These are phyloP conservation scores for Phyllosticta paracitricarpa DNA, from an alignment of 2,329 filamentous ascomycete species.

Conservation along the genomic window DNA sequence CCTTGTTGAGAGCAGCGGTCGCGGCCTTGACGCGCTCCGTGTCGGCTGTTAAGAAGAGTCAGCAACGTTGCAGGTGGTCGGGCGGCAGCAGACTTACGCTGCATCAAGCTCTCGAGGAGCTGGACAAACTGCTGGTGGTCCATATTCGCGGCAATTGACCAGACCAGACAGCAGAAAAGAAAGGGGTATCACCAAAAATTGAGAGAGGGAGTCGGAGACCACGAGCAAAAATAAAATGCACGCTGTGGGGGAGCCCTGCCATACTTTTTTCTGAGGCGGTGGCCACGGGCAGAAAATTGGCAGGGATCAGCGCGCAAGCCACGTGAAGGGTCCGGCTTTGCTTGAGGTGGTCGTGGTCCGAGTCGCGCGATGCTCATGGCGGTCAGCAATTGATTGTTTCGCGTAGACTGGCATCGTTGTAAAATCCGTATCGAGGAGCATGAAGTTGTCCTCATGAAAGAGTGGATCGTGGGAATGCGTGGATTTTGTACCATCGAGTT, in stretches of 20 bases:
- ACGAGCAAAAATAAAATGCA: neutral
- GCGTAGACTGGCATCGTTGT: no score
- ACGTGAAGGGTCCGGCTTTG: neutral
- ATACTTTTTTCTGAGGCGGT: slow-evolving; percentile 6
- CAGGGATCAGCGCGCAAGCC: neutral
- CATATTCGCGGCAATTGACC: slow-evolving; percentile 39
- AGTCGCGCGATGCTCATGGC: neutral
- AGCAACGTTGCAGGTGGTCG: slow-evolving; percentile 24
- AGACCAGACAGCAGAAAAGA: slow-evolving; percentile 1
- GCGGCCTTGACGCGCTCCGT: slow-evolving; percentile 68
- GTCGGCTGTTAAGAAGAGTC: slow-evolving; percentile 52
- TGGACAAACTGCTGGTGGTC: slow-evolving; percentile 75
- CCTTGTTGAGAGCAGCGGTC: slow-evolving; percentile 82
- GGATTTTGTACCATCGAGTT: no score
- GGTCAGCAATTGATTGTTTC: neutral
- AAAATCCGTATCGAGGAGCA: no score
- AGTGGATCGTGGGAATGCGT: no score
- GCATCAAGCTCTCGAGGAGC: slow-evolving; percentile 78
- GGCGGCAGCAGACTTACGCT: slow-evolving; percentile 52
- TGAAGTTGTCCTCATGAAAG: no score
- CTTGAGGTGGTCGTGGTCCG: neutral
- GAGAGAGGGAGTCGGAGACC: slow-evolving; percentile 1
- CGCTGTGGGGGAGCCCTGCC: neutral
- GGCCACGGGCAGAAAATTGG: slow-evolving; percentile 3
- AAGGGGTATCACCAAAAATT: slow-evolving; percentile 9